phyloP scores from a whole-genome alignment of 1,284 basidiomycete species.

The Cutaneotrichosporon daszewskae region DNA sequence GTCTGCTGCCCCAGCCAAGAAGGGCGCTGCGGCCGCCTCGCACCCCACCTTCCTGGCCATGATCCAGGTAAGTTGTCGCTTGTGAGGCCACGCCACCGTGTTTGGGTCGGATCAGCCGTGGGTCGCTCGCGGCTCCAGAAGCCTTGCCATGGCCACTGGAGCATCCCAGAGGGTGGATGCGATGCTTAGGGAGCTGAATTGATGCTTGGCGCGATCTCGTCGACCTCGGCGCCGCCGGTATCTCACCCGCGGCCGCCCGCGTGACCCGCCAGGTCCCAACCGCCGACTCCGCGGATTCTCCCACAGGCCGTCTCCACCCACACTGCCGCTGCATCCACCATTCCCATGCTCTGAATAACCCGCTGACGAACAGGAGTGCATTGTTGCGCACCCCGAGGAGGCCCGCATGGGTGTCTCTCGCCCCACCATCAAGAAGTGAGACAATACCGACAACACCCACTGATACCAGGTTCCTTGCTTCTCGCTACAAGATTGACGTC shows the following conservation, averaged over 20 bases:
- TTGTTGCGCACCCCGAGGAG: constrained; percentile 66
- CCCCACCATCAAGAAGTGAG: constrained; percentile 84
- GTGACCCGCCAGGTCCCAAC: constrained; percentile 9
- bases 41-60: constrained; percentile 49
- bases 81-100: background rate
- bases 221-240: background rate
- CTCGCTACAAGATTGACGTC: constrained; percentile 71
- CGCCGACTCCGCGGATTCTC: constrained; percentile 30
- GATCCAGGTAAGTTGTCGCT: constrained; percentile 48
- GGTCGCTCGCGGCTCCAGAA: background rate
- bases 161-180: background rate
- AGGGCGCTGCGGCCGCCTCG: too few species aligned
- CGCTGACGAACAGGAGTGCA: constrained; percentile 58
- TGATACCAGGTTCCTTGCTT: constrained; percentile 66
- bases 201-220: background rate
- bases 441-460: constrained; percentile 26
- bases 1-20: constrained; percentile 35
- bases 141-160: background rate
- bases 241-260: background rate
- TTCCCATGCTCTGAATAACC: background rate
- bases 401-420: constrained; percentile 80
- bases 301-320: background rate
- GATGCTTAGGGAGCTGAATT: background rate
- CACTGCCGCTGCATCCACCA: background rate
- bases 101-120: background rate